Conservation (phyloP, 1,284 basidiomycete genomes). For the Dichomitus squalens region DNA sequence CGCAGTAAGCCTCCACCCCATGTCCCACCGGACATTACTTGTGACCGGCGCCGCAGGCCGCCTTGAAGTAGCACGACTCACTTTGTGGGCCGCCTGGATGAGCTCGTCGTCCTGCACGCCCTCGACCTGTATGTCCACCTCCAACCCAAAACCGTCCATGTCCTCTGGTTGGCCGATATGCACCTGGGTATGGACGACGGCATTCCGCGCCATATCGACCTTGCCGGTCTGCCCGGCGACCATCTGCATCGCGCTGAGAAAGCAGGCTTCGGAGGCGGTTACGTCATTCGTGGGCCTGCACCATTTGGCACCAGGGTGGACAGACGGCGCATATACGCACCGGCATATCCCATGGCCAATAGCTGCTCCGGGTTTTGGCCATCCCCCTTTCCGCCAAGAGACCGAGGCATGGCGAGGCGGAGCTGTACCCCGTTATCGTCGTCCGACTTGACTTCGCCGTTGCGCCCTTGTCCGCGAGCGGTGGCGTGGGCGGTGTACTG, state of each 20-base stretch:
- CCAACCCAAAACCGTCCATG: slow-evolving; percentile 61
- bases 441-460: slow-evolving; percentile 40
- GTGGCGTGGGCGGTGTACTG: slow-evolving; percentile 41
- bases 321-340: slow-evolving; percentile 23
- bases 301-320: no score
- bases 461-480: slow-evolving; percentile 41
- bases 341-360: slow-evolving; percentile 44
- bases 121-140: slow-evolving; percentile 68
- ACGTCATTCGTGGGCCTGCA: no score
- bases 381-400: slow-evolving; percentile 42
- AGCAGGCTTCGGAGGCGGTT: slow-evolving; percentile 54
- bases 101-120: slow-evolving; percentile 67
- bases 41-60: neutral
- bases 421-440: slow-evolving; percentile 38
- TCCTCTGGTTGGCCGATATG: slow-evolving; percentile 60
- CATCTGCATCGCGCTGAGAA: slow-evolving; percentile 68
- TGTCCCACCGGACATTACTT: slow-evolving; percentile 2
- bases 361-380: slow-evolving; percentile 48
- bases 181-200: slow-evolving; percentile 61
- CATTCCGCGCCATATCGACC: slow-evolving; percentile 54
- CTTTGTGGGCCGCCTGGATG: slow-evolving; percentile 68
- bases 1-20: neutral
- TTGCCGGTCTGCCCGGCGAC: slow-evolving; percentile 58
- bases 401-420: slow-evolving; percentile 39
- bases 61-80: slow-evolving; percentile 32